phyloP scores from a whole-genome alignment of 495 filamentous ascomycete genomes.

The Platismatia glauca region DNA sequence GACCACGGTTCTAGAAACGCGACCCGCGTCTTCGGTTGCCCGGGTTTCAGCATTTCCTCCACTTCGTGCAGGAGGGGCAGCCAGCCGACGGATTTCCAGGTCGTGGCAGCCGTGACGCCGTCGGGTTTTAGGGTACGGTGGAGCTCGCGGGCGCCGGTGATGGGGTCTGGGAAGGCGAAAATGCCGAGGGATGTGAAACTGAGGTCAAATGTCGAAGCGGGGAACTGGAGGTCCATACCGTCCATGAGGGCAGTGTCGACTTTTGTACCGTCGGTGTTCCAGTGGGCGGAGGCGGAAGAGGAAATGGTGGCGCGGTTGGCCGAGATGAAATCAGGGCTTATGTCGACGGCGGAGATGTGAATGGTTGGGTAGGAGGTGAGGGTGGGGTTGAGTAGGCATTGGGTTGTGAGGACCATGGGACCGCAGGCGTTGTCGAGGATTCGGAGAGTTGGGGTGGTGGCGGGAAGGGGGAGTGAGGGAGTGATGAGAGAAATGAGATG shows the following conservation, averaged over 20 bases:
- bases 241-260: slow-evolving; percentile 13
- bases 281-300: background rate
- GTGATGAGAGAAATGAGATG: slow-evolving; percentile 7
- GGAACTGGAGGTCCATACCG: slow-evolving; percentile 3
- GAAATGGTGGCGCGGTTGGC: slow-evolving; percentile 6
- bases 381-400: background rate
- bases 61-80: slow-evolving; percentile 6
- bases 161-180: slow-evolving; percentile 15
- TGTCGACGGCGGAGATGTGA: slow-evolving; percentile 14
- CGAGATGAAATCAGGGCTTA: slow-evolving; percentile 12
- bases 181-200: slow-evolving; percentile 12
- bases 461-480: slow-evolving; percentile 5
- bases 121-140: slow-evolving; percentile 26
- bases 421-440: slow-evolving; percentile 20
- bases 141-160: slow-evolving; percentile 7
- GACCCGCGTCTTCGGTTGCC: background rate
- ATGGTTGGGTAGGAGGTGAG: background rate
- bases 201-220: slow-evolving; percentile 9
- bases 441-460: background rate
- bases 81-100: slow-evolving; percentile 29
- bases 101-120: slow-evolving; percentile 30
- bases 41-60: background rate
- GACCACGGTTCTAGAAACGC: slow-evolving; percentile 6
- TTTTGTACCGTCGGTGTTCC: background rate
- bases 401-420: slow-evolving; percentile 12